Conservation (phyloP, 495 filamentous ascomycete genomes). For the Annulohypoxylon maeteangense region DNA sequence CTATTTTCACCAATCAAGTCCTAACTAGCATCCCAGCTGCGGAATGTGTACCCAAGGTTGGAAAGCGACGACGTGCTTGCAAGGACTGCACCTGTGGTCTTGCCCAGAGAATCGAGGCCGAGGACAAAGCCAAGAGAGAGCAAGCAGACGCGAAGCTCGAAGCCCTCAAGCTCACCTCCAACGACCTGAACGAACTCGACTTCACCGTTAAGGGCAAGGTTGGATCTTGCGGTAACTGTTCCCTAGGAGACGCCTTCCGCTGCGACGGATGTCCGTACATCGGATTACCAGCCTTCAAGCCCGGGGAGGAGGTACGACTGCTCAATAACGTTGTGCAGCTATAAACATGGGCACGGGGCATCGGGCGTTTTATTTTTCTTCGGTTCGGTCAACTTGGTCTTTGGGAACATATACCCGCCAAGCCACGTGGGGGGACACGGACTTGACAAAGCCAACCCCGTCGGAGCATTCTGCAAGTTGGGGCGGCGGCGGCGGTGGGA, state of each 20-base stretch:
- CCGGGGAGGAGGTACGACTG: conserved; percentile 90
- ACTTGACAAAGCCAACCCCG: conserved; percentile 1
- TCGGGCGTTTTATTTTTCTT: neutral
- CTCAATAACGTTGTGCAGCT: conserved; percentile 89
- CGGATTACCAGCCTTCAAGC: conserved; percentile 94
- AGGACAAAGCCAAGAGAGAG: conserved; percentile 76
- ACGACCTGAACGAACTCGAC: conserved; percentile 88
- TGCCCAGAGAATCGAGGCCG: conserved; percentile 77
- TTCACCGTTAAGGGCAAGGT: conserved; percentile 97
- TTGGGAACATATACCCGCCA: conserved; percentile 8
- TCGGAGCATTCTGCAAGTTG: neutral
- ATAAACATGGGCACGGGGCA: conserved; percentile 48
- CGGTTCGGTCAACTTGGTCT: neutral
- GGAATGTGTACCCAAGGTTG: conserved; percentile 83
- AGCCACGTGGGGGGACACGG: neutral
- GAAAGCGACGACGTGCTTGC: conserved; percentile 90
- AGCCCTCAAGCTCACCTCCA: conserved; percentile 75
- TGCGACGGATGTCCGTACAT: conserved; percentile 89
- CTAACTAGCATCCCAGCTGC: conserved; percentile 64
- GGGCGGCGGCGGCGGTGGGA: neutral
- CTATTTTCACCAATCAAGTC: neutral
- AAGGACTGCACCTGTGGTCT: conserved; percentile 98
- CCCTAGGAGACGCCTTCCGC: conserved; percentile 88
- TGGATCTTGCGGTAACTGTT: conserved; percentile 91
- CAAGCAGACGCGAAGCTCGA: conserved; percentile 63